These are phyloP conservation scores for Irpex lacteus DNA, from an alignment of 1,284 basidiomycete genomes.

Conservation along the genomic window DNA sequence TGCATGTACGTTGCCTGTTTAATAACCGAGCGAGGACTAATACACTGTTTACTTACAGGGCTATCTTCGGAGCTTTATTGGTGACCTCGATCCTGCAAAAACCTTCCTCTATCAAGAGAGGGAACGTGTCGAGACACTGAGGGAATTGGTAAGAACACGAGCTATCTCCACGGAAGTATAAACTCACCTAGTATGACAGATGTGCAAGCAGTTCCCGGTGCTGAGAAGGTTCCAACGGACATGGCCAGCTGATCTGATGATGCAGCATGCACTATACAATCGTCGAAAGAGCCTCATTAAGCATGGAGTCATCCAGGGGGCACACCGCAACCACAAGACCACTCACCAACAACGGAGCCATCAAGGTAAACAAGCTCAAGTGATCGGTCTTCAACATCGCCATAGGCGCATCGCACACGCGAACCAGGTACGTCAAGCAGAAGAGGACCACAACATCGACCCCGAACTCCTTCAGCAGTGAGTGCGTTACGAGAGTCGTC, in stretches of 20 bases:
- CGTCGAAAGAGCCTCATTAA: not conserved
- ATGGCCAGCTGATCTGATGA: not conserved
- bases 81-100: too few species aligned
- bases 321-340: not conserved
- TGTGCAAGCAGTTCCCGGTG: too few species aligned
- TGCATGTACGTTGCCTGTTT: not conserved
- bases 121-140: too few species aligned
- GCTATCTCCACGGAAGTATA: too few species aligned
- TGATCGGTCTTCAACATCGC: not conserved
- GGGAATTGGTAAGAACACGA: too few species aligned
- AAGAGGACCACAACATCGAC: too few species aligned
- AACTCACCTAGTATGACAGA: too few species aligned
- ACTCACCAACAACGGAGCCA: not conserved
- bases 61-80: not conserved
- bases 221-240: not conserved
- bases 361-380: not conserved
- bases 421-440: not conserved
- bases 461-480: not conserved
- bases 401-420: not conserved
- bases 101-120: too few species aligned
- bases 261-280: not conserved
- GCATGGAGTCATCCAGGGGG: not conserved
- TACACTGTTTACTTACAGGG: not conserved
- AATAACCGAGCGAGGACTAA: not conserved
- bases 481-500: not conserved